Evolutionary conservation across 2,329 filamentous ascomycete genomes (phyloP).

Genomic region (Claviceps sp.): DNA sequence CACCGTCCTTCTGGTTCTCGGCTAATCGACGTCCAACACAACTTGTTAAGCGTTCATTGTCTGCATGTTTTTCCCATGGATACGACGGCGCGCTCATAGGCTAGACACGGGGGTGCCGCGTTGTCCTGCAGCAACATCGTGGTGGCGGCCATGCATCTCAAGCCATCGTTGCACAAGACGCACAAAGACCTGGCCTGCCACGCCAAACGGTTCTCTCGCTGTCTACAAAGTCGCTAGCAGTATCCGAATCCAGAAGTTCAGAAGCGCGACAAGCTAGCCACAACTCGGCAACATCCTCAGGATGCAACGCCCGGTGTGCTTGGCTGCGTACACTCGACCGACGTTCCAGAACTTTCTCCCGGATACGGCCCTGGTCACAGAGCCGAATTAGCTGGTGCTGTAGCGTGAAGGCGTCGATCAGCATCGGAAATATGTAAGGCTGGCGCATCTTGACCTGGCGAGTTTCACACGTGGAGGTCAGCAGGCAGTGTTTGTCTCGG

Average conservation of each 20-base stretch:
- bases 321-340: not conserved
- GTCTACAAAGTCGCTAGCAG: constrained; percentile 5
- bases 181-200: constrained; percentile 3
- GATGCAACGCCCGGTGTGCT: not conserved
- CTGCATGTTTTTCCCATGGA: constrained; percentile 1
- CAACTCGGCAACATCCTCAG: not conserved
- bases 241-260: constrained; percentile 5
- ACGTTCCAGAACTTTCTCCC: constrained; percentile 2
- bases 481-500: constrained; percentile 2
- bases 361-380: not conserved
- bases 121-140: constrained; percentile 3
- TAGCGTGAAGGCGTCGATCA: not conserved
- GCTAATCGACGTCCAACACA: constrained; percentile 2
- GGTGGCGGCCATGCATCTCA: not conserved
- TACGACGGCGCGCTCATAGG: constrained; percentile 1
- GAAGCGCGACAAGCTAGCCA: constrained; percentile 3
- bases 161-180: constrained; percentile 3
- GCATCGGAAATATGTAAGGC: not conserved
- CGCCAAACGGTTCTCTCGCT: constrained; percentile 2
- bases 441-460: not conserved
- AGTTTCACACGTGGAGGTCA: constrained; percentile 1
- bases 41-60: not conserved
- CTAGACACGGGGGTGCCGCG: not conserved
- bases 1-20: constrained; percentile 6
- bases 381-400: not conserved